Evolutionary conservation across 805 yeast genomes (phyloP), one percentile per base, ranked within the genome.

Genomic region (Ogataea methanolica): DNA sequence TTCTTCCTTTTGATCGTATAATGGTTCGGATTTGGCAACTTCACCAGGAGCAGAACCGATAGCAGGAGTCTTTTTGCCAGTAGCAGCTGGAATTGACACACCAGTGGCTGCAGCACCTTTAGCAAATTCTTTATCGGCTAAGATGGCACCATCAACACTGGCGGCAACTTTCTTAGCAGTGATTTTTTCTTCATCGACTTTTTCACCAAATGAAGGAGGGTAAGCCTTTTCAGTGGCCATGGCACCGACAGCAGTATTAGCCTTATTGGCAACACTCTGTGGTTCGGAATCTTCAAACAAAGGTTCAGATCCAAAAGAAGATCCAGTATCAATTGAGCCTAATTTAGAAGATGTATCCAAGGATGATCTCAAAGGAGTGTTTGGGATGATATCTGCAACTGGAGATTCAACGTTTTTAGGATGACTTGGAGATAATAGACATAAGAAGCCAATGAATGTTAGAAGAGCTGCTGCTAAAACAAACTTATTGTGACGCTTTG

Each of bases 401-500:
- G 21, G 29, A 3, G 52, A 33, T 9, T 47, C 47, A n/a, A 39
- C 44, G n/a, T 36, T 47, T 8, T 54, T 53, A 34, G 52, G 51
- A 11, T 39, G 43, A 15, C 57, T 47, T 22, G 61, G 62, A 7
- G 58, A 71, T 44, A 82, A 67, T 54, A 81, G 71, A 36, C 75
- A 65, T 21, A 80, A 68, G 45, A 83, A 62, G 56, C 74, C 70
- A 43, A 82, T 63, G 31, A 80, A 63, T 22, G 77, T 76, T 39
- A 80, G 55, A 2, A 52, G 48, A 35, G 55, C 59, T 12, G 82
- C 76, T 12, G 78, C 78, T 12, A 79, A 61, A 15, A 78, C 53
- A 50, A 78, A 72, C 50, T 86, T 79, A 55, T 75, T 67, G 62
- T 78, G 78, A 59, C 80, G 70, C 48, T 71, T 66, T 54, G 73